Percentiles rank a stretch among this genome's conserved stretches.
These are phyloP conservation scores for Fusarium sp. DNA, from an alignment of 2,329 filamentous ascomycete genomes.

Conservation along the genomic window DNA sequence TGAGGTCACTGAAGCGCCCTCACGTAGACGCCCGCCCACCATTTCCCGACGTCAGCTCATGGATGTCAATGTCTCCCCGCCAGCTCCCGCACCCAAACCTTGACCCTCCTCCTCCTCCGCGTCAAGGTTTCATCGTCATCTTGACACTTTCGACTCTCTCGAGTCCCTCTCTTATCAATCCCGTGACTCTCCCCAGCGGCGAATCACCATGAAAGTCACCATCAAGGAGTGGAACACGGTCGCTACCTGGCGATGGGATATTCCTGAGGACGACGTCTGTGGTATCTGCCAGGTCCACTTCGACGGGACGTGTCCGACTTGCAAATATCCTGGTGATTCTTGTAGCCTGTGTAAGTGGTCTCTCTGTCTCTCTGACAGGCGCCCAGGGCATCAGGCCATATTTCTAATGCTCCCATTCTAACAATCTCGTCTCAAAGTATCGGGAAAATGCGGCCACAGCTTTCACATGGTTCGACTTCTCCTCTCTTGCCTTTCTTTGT, in stretches of 20 bases:
- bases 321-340: constrained; percentile 97
- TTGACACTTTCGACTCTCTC: constrained; percentile 20
- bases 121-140: constrained; percentile 29
- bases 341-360: constrained; percentile 82
- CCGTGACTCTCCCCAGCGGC: constrained; percentile 21
- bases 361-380: background rate
- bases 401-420: constrained; percentile 28
- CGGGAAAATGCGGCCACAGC: constrained; percentile 95
- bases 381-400: constrained; percentile 25
- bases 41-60: constrained; percentile 22
- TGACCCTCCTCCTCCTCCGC: constrained; percentile 11
- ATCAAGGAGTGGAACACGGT: constrained; percentile 95
- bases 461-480: constrained; percentile 86
- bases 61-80: constrained; percentile 12
- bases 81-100: constrained; percentile 19
- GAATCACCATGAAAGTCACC: constrained; percentile 85
- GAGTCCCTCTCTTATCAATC: constrained; percentile 7
- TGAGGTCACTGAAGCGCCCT: constrained; percentile 42
- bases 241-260: constrained; percentile 97
- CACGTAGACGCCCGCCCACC: constrained; percentile 18
- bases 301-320: constrained; percentile 96
- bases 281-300: constrained; percentile 99
- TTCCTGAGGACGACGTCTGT: constrained; percentile 96
- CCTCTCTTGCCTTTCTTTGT: constrained; percentile 2
- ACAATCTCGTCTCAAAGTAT: constrained; percentile 69